Evolutionary conservation across 768 basidiomycete genomes (phyloP), one percentile per base, ranked within the genome.

Genomic region (Lactarius pseudohatsudake): DNA sequence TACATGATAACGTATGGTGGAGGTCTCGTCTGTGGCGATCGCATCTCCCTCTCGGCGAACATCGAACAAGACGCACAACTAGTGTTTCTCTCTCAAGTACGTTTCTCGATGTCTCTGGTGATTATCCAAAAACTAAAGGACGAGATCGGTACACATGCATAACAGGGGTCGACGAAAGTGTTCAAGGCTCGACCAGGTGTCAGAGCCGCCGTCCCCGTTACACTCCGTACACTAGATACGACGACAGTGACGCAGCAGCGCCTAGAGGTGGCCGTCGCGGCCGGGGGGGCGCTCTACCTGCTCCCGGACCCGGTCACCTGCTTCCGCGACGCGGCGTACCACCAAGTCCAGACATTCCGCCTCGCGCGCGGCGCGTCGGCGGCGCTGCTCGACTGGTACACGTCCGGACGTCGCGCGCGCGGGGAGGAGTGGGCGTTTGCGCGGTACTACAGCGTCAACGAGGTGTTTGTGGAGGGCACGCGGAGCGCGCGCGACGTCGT

Each of bases 261-360:
- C n/a, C 79, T 91, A 73, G 80, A 82, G 47, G 86, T 88, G 60
- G 77, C 72, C 10, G 76, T 97, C 57, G 77, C 80, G 5, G 72
- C 84, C 2, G 72, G 76, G 0, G 81, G 87, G 45, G 79, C 84
- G 2, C 81, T 98, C 59, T 85, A 95, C 72, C 82, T 97, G 57
- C 85, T 98, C 34, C 96, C 95, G 1, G 91, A 96, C 72, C 93
- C 95, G 28, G 92, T 97, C 57, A 94, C 95, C 26, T 97, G 95
- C 76, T 98, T 96, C 79, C 84, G 85, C 32, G 80, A 82, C 26
- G 92, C 96, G 9, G 84, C 84, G 0, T 98, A 98, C 77, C 83
- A 84, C 65, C 96, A 98, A 74, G 78, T 80, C 3, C 96, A 98
- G 79, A 86, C 81, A 50, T 94, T 98, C 77, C 78, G 80, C 62